Base-by-base conservation (phyloP, 805 yeast genomes). In the Phaffomyces opuntiae region DNA sequence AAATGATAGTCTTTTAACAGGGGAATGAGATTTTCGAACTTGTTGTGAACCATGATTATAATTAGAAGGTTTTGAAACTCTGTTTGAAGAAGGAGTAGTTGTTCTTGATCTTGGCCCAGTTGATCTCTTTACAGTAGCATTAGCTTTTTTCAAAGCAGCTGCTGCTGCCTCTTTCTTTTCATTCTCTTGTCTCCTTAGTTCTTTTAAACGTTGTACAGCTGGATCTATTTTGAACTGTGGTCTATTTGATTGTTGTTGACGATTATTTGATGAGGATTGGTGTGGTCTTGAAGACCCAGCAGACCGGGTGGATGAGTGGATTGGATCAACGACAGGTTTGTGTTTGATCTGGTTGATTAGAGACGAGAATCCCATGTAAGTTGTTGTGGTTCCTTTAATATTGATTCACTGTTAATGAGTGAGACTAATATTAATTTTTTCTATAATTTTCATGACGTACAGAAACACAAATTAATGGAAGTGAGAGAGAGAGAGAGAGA, bases 151-250 rank as follows among this genome's bases (percentile, higher is more conserved):
- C 44, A 67, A 37, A 4, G 40, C 42, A n/a, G 45, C 39, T 2
- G 25, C 24, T 2, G 39, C 61, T 38, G 67, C 67, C 19, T 60
- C 61, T 39, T 58, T 63, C 44, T 59, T 62, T 34, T 75, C 75
- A 36, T 65, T 69, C 50, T 84, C 88, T 37, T 69, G 63, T 49
- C 78, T 67, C 57, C 91, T 67, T 3, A 81, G 77, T 47, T 82
- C 89, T 52, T 84, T 84, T 35, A 84, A 64, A 47, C 83, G 63
- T 34, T 77, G 78, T 9, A 84, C 87, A 5, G 87, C 87, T 0
- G 90, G 88, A 57, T 84, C 91, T 6, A 73, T 68, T 21, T 64
- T 60, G 43, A 70, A 53, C 9, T 32, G 34, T 12, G 14, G 24
- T 27, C 9, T 41, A 35, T 3, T 16, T 9, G 37, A 9, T 35